A percentile compares a stretch with the other conserved stretches of the same genome.
phyloP scores from a whole-genome alignment of 73 alveolate species.

The Paramecium biaurelia region DNA sequence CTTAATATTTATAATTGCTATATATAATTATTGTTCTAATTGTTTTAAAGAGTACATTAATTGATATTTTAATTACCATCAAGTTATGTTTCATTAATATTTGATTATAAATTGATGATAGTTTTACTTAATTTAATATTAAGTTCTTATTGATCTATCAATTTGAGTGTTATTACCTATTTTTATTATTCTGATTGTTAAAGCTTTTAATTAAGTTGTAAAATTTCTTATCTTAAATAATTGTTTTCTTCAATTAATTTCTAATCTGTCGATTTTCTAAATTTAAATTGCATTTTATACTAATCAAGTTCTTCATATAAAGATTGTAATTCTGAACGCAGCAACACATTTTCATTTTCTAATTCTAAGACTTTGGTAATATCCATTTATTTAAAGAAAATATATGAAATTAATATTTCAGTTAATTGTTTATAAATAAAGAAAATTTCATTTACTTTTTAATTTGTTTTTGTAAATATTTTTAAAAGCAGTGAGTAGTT shows the following conservation, averaged over 20 bases:
- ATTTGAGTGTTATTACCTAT: neutral
- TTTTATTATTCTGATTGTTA: neutral
- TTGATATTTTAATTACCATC: neutral
- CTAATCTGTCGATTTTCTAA: neutral
- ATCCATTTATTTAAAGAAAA: neutral
- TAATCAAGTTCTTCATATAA: neutral
- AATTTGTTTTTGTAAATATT: neutral
- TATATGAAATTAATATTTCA: neutral
- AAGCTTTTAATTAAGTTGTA: neutral
- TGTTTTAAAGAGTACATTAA: neutral
- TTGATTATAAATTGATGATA: neutral
- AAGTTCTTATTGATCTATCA: neutral
- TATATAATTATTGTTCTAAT: neutral
- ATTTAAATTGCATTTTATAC: neutral
- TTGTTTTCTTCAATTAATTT: neutral
- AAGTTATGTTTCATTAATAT: neutral
- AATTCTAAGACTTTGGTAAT: neutral
- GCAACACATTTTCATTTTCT: neutral
- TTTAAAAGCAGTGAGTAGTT: neutral
- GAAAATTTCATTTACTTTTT: neutral
- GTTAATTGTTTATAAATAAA: constrained; percentile 1
- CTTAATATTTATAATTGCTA: neutral
- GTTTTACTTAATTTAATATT: neutral
- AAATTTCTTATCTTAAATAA: neutral
- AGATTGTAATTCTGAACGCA: neutral